Evolutionary conservation across 2,329 filamentous ascomycete genomes (phyloP).

Genomic region (Dactylellina sp.): DNA sequence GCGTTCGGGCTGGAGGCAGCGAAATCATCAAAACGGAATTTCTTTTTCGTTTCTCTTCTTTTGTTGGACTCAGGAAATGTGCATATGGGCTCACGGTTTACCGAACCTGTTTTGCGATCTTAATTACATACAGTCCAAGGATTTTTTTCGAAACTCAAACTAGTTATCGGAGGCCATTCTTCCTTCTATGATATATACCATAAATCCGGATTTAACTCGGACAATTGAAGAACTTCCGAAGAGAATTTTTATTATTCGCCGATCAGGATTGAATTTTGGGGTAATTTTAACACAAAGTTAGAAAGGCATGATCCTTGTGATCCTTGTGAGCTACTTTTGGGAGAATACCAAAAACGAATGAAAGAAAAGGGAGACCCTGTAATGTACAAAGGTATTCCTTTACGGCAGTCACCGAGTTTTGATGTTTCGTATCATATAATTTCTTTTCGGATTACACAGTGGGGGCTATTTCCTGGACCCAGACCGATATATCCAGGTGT

Average conservation of each 20-base stretch:
- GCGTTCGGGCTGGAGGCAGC: conserved; percentile 56
- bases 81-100: conserved; percentile 1
- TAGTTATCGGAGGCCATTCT: not conserved
- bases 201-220: conserved; percentile 30
- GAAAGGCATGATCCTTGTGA: too few relatives aligned
- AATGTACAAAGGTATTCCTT: too few relatives aligned
- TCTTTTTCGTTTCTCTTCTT: conserved; percentile 2
- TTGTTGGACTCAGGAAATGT: conserved; percentile 7
- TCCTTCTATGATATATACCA: not conserved
- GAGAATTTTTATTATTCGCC: conserved; percentile 23
- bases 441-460: conserved; percentile 2
- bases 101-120: conserved; percentile 5
- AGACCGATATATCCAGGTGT: too few relatives aligned
- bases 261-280: conserved; percentile 1
- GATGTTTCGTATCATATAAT: conserved; percentile 28
- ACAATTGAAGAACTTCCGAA: conserved; percentile 1
- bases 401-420: not conserved
- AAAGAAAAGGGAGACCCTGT: too few relatives aligned
- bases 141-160: too few relatives aligned
- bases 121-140: too few relatives aligned
- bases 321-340: too few relatives aligned
- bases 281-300: too few relatives aligned
- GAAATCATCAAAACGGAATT: conserved; percentile 29
- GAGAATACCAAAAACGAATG: too few relatives aligned
- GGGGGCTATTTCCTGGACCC: not conserved